Evolutionary conservation across 495 filamentous ascomycete species (phyloP), one percentile per base, ranked within the genome.

Genomic region (Lepraria neglecta): DNA sequence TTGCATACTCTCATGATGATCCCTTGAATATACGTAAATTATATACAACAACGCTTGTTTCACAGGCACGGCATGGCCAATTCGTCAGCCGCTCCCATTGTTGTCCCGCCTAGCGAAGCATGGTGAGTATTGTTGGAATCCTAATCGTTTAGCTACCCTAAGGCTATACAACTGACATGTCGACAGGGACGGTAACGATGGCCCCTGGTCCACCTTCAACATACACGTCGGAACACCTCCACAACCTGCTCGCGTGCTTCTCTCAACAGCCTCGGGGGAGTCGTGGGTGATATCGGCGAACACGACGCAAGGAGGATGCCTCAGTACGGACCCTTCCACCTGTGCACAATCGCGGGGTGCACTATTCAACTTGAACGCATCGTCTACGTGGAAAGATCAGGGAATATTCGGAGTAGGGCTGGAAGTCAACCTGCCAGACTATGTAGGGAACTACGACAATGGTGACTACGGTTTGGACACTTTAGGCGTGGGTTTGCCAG

Each of bases 381-480:
- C 81, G 6, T 74, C 70, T 6, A 82, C 71, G 4, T 85, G 80
- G 76, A 42, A 72, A 6, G 69, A 78, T 17, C 38, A 74, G 24
- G 78, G 77, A 7, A 42, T 69, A 6, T 78, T 69, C 58, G 74
- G 27, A 19, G 69, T 80, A 31, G 76, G 72, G 17, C 64, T 76
- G 33, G 77, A 75, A 50, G 66, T 64, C 27, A 76, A 77, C 59
- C 70, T 84, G 3, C 63, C 59, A 43, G 79, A 78, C 14, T 78
- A 79, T 62, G 61, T 61, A 0, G 70, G 70, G 19, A 71, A 69
- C 61, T 75, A 75, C 17, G 59, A 74, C 47, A 74, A 70, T 65
- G 77, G 74, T 21, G 58, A 73, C 50, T 84, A 75, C 63, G 81
- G 79, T 1, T 72, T 75, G 15, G 83, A 85, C 35, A 78, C 73